Evolutionary conservation across 345 rosid species (phyloP).

Genomic region (Pistacia integerrima): DNA sequence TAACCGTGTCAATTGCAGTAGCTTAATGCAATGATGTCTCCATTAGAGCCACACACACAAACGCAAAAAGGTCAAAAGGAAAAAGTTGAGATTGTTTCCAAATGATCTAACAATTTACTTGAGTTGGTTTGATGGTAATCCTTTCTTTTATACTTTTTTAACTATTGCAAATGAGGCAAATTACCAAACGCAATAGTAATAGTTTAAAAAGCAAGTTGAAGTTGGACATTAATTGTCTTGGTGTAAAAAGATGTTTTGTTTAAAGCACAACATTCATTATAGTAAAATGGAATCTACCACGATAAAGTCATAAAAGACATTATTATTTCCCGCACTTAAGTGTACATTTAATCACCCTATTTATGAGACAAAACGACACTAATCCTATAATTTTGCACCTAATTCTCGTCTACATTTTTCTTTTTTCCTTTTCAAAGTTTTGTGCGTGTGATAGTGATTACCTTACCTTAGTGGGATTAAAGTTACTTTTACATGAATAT

Average conservation of each 20-base stretch:
- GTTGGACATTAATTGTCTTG: constrained; percentile 8
- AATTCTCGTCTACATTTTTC: constrained; percentile 5
- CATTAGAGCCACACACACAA: constrained; percentile 26
- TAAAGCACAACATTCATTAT: constrained; percentile 5
- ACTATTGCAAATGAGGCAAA: neutral
- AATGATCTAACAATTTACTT: constrained; percentile 32
- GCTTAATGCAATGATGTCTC: constrained; percentile 30
- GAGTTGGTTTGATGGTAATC: constrained; percentile 1
- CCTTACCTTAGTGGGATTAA: neutral
- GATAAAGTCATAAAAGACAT: constrained; percentile 5
- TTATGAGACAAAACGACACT: constrained; percentile 33
- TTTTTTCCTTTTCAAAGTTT: neutral
- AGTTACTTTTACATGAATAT: neutral
- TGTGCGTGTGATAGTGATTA: neutral
- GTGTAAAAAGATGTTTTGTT: constrained; percentile 11
- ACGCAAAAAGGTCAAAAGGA: constrained; percentile 31
- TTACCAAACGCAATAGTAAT: neutral
- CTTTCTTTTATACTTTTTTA: neutral
- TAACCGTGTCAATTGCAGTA: constrained; percentile 22
- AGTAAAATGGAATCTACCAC: neutral
- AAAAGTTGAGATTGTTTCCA: constrained; percentile 33
- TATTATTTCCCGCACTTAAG: neutral
- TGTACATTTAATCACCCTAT: constrained; percentile 1
- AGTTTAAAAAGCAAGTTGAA: neutral
- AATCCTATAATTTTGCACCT: constrained; percentile 4